These are phyloP conservation scores for Scutellaria galericulata DNA, from an alignment of 257 asterid genomes.

Conservation along the genomic window DNA sequence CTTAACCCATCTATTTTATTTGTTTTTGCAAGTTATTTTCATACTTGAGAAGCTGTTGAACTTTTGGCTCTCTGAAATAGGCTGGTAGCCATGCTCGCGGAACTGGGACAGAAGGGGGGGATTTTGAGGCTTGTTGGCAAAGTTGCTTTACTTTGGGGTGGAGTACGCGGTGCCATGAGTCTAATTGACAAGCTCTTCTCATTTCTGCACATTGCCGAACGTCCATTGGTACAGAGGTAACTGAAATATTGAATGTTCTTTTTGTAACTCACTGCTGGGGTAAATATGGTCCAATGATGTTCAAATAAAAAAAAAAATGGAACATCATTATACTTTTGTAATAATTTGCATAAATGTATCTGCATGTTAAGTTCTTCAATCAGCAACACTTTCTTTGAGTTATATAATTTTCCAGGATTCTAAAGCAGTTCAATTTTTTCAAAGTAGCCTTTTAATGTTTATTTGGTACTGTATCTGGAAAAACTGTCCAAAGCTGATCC, in stretches of 20 bases:
- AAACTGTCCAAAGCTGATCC: too few relatives aligned
- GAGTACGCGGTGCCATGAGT: conserved; percentile 97
- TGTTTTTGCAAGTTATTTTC: conserved; percentile 1
- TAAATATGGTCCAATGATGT: conserved; percentile 9
- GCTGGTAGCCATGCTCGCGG: conserved; percentile 86
- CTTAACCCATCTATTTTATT: neutral
- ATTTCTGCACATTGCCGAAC: conserved; percentile 80
- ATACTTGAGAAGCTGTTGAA: conserved; percentile 38
- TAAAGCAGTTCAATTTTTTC: conserved; percentile 19
- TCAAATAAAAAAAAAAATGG: neutral
- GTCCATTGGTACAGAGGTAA: conserved; percentile 86
- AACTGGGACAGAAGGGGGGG: conserved; percentile 95
- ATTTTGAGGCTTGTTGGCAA: conserved; percentile 74
- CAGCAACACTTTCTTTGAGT: neutral
- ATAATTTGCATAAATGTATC: conserved; percentile 17
- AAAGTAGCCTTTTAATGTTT: conserved; percentile 1
- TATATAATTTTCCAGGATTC: neutral
- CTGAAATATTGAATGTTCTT: conserved; percentile 24
- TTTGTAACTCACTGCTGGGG: conserved; percentile 18
- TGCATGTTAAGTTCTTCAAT: conserved; percentile 13
- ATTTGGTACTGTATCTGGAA: conserved; percentile 9
- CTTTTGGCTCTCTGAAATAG: conserved; percentile 50
- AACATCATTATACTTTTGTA: neutral
- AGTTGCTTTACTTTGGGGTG: conserved; percentile 96
- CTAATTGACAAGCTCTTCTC: conserved; percentile 82